These are phyloP conservation scores for Talaromyces islandicus DNA, from an alignment of 2,329 filamentous ascomycete species.

Conservation along the genomic window DNA sequence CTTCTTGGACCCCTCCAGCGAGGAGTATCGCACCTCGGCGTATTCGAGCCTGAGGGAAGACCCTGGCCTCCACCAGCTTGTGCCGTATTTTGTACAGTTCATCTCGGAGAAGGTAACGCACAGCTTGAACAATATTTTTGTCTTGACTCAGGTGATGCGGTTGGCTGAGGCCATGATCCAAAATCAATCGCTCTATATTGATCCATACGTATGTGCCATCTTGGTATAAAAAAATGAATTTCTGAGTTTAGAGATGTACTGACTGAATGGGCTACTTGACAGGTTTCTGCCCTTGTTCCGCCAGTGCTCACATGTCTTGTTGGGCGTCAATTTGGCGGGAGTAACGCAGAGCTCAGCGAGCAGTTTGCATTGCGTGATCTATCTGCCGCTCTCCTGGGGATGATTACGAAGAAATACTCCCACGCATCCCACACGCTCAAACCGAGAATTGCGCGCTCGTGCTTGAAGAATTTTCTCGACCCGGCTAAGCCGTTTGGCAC, in stretches of 20 bases:
- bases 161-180: constrained; percentile 76
- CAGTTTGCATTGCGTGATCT: constrained; percentile 80
- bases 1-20: constrained; percentile 79
- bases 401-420: constrained; percentile 75
- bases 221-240: background rate
- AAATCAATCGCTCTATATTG: constrained; percentile 72
- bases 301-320: constrained; percentile 88
- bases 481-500: constrained; percentile 74
- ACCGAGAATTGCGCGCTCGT: constrained; percentile 84
- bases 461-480: constrained; percentile 86
- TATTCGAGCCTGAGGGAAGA: constrained; percentile 81
- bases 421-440: constrained; percentile 75
- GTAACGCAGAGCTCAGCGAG: constrained; percentile 41
- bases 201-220: constrained; percentile 51
- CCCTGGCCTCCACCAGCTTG: constrained; percentile 87
- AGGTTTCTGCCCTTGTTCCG: constrained; percentile 65
- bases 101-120: constrained; percentile 95
- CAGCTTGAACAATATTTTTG: constrained; percentile 81
- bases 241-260: background rate
- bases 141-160: constrained; percentile 87
- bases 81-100: constrained; percentile 95
- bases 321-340: constrained; percentile 67
- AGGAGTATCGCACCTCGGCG: constrained; percentile 79
- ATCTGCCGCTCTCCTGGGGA: constrained; percentile 72
- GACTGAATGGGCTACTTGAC: background rate